phyloP scores from a whole-genome alignment of 1,139 yeast species.

The Suhomyces atakaporum region DNA sequence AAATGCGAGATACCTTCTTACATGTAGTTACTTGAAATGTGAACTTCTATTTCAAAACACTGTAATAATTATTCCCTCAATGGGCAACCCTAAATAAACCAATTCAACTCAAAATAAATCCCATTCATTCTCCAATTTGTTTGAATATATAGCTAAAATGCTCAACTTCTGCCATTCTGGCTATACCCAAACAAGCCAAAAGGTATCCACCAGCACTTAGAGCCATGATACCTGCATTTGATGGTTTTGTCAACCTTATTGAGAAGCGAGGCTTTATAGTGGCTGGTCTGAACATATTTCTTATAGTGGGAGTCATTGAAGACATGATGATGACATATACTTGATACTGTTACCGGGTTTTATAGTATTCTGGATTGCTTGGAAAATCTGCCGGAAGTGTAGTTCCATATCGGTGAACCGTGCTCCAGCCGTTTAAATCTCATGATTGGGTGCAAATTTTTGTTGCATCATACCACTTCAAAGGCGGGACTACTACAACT shows the following conservation, averaged over 20 bases:
- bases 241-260: constrained; percentile 1
- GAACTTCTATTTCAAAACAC: too few relatives aligned
- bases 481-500: too few relatives aligned
- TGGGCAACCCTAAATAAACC: neutral
- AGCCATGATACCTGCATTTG: constrained; percentile 11
- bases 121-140: constrained; percentile 22
- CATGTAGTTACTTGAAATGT: too few relatives aligned
- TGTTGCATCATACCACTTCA: constrained; percentile 6
- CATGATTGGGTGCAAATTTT: constrained; percentile 11
- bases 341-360: neutral
- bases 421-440: constrained; percentile 6
- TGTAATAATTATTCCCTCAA: too few relatives aligned
- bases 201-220: constrained; percentile 23
- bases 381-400: constrained; percentile 1
- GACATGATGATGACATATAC: constrained; percentile 3
- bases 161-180: constrained; percentile 26
- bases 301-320: constrained; percentile 4
- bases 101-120: neutral
- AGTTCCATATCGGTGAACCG: constrained; percentile 4
- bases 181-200: constrained; percentile 24
- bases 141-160: constrained; percentile 27
- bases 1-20: too few relatives aligned
- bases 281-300: constrained; percentile 5
- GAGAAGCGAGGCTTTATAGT: constrained; percentile 2
- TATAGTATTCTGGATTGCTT: neutral